phyloP scores from a whole-genome alignment of 768 basidiomycete species.

The Roridomyces roridus region DNA sequence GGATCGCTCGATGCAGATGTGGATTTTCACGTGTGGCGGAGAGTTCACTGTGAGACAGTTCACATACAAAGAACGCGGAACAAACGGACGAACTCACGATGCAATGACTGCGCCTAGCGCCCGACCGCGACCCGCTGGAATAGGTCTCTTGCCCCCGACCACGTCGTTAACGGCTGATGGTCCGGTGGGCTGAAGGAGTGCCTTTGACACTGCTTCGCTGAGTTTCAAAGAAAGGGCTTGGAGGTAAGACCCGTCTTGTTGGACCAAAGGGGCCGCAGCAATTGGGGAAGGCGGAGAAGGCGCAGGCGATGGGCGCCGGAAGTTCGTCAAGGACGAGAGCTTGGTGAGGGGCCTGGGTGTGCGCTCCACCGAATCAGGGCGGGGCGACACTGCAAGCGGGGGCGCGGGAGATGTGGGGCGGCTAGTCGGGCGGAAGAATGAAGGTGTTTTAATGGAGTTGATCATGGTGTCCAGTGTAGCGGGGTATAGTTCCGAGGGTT shows the following conservation, averaged over 20 bases:
- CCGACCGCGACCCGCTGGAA: constrained; percentile 76
- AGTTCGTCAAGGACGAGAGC: constrained; percentile 58
- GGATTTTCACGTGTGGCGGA: constrained; percentile 66
- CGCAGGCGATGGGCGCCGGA: constrained; percentile 63
- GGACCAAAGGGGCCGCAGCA: constrained; percentile 56
- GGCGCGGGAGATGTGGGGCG: constrained; percentile 68
- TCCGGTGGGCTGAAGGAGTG: constrained; percentile 68
- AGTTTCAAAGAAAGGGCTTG: constrained; percentile 78
- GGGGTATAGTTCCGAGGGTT: constrained; percentile 21
- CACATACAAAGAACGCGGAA: constrained; percentile 13
- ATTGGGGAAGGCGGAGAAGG: constrained; percentile 39
- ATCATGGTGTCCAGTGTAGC: constrained; percentile 47
- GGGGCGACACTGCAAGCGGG: constrained; percentile 38
- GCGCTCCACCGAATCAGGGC: constrained; percentile 54
- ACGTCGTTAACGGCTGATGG: constrained; percentile 56
- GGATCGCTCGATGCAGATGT: constrained; percentile 70
- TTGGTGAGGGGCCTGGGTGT: constrained; percentile 59
- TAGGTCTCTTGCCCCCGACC: constrained; percentile 70
- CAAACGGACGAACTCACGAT: constrained; percentile 55
- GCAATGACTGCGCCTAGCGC: constrained; percentile 72
- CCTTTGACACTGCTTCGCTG: constrained; percentile 82
- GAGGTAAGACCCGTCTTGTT: constrained; percentile 84
- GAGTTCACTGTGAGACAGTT: constrained; percentile 60
- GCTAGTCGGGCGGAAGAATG: constrained; percentile 68
- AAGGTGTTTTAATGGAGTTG: constrained; percentile 71